Percentiles rank a stretch among this genome's conserved stretches.
These are phyloP conservation scores for Pulveroboletus frians DNA, from an alignment of 768 basidiomycete species.

Conservation along the genomic window DNA sequence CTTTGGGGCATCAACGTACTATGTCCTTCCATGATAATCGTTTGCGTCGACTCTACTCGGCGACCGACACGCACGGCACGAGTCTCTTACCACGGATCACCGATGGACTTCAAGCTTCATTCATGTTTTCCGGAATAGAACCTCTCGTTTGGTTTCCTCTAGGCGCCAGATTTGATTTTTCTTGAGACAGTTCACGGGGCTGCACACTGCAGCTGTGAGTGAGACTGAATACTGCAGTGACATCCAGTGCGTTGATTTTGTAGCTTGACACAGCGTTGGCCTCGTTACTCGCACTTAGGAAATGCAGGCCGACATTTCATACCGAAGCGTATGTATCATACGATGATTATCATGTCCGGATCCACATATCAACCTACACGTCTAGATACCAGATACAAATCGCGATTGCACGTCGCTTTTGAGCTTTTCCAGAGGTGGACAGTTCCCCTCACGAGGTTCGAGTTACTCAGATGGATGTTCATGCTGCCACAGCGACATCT, in stretches of 20 bases:
- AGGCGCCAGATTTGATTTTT: neutral
- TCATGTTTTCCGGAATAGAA: neutral
- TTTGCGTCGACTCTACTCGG: neutral
- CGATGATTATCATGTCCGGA: neutral
- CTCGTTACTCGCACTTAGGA: too few species aligned
- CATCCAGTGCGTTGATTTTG: neutral
- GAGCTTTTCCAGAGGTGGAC: neutral
- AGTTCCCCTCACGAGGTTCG: neutral
- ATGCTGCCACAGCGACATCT: constrained; percentile 8
- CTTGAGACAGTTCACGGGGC: neutral
- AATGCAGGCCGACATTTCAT: too few species aligned
- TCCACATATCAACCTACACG: constrained; percentile 3
- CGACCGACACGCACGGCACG: too few species aligned
- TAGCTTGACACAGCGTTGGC: neutral
- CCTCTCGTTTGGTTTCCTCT: neutral
- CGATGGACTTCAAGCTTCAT: neutral
- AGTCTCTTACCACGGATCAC: neutral
- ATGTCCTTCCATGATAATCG: neutral
- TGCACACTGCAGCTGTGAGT: neutral
- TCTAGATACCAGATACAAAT: constrained; percentile 12
- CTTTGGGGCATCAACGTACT: neutral
- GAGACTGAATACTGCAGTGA: neutral
- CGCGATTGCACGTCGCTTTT: constrained; percentile 20
- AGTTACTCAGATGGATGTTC: neutral
- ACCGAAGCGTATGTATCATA: neutral